Evolutionary conservation across 2,329 filamentous ascomycete species (phyloP).

Genomic region (Microdochium bolleyi): DNA sequence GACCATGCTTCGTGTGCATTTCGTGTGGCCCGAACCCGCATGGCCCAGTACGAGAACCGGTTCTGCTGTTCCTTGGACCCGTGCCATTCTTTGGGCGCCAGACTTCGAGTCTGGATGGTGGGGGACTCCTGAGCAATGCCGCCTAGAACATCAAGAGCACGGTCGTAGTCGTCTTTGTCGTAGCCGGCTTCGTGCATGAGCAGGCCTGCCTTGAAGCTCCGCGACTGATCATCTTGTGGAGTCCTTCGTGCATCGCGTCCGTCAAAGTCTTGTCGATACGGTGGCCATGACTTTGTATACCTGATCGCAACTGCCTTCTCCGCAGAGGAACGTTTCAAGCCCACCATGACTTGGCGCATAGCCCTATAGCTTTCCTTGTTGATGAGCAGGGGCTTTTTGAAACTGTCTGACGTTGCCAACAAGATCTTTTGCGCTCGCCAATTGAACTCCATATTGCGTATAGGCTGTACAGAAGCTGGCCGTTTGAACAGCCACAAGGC

Average conservation of each 20-base stretch:
- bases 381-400: slow-evolving; percentile 42
- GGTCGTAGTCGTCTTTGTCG: slow-evolving; percentile 33
- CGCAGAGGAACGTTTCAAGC: slow-evolving; percentile 39
- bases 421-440: slow-evolving; percentile 52
- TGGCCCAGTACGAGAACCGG: slow-evolving; percentile 39
- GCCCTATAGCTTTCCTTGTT: slow-evolving; percentile 42
- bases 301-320: slow-evolving; percentile 41
- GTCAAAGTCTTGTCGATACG: slow-evolving; percentile 48
- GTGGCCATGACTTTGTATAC: slow-evolving; percentile 49
- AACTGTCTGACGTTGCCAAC: slow-evolving; percentile 39
- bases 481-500: slow-evolving; percentile 27
- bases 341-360: slow-evolving; percentile 44
- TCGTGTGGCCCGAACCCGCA: slow-evolving; percentile 48
- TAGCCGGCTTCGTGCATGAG: slow-evolving; percentile 52
- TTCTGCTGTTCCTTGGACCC: slow-evolving; percentile 19
- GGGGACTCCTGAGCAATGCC: slow-evolving; percentile 44
- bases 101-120: slow-evolving; percentile 45
- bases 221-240: slow-evolving; percentile 43
- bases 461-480: slow-evolving; percentile 21
- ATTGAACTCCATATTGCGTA: slow-evolving; percentile 33
- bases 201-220: slow-evolving; percentile 42
- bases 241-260: slow-evolving; percentile 49
- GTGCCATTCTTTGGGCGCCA: slow-evolving; percentile 22
- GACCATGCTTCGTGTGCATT: slow-evolving; percentile 55
- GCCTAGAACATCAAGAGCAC: slow-evolving; percentile 41